These are phyloP conservation scores for Tarenaya hassleriana DNA, from an alignment of 345 rosid species.

Conservation along the genomic window DNA sequence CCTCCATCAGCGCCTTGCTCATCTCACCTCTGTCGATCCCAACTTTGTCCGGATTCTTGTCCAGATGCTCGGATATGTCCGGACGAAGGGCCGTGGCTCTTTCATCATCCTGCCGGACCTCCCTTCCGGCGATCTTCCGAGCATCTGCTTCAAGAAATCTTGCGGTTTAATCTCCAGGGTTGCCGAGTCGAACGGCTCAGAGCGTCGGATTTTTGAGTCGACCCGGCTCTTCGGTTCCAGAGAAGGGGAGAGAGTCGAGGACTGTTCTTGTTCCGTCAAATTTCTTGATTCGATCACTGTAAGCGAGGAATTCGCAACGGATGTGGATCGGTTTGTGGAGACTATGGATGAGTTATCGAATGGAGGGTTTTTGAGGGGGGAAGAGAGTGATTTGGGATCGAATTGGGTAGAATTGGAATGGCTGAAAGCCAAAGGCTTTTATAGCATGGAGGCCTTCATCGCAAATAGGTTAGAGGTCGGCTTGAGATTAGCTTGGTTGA, in stretches of 20 bases:
- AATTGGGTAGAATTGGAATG: constrained; percentile 86
- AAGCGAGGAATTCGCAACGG: constrained; percentile 44
- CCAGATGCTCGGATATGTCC: constrained; percentile 68
- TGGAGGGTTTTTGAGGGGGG: constrained; percentile 74
- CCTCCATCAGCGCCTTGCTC: constrained; percentile 67
- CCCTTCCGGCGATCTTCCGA: constrained; percentile 62
- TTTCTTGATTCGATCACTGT: constrained; percentile 61
- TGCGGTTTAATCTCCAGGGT: constrained; percentile 63
- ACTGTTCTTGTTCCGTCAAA: constrained; percentile 42
- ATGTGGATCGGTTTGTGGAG: constrained; percentile 60
- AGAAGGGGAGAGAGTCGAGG: constrained; percentile 54
- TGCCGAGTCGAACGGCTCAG: constrained; percentile 49
- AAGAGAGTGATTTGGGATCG: constrained; percentile 55
- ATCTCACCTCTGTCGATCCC: constrained; percentile 60
- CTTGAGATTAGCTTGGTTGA: constrained; percentile 86
- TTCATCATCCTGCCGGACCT: constrained; percentile 88
- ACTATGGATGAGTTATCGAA: constrained; percentile 60
- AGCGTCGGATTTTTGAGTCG: constrained; percentile 49
- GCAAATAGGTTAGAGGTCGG: constrained; percentile 83
- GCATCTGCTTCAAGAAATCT: constrained; percentile 70
- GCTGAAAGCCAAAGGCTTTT: constrained; percentile 84
- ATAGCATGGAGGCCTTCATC: constrained; percentile 66
- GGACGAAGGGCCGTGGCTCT: constrained; percentile 50
- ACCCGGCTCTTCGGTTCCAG: constrained; percentile 53
- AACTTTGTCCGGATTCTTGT: constrained; percentile 53